phyloP scores from a whole-genome alignment of 257 asterid species.

The Ophiorrhiza pumila region DNA sequence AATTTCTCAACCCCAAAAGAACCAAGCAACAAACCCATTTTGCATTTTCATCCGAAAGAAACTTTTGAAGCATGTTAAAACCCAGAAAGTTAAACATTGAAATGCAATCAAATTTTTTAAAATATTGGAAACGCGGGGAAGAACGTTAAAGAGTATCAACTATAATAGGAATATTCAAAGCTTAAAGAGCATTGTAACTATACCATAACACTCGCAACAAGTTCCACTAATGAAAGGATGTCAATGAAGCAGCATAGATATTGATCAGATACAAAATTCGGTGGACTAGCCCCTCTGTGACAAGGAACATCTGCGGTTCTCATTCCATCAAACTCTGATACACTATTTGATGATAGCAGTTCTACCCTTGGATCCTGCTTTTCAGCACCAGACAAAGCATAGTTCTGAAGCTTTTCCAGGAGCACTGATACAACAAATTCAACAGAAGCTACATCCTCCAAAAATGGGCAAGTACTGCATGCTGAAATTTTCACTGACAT shows the following conservation, averaged over 20 bases:
- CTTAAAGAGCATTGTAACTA: constrained; percentile 15
- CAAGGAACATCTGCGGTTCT: constrained; percentile 25
- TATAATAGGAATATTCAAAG: neutral
- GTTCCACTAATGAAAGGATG: constrained; percentile 69
- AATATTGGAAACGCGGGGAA: neutral
- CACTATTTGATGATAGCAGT: constrained; percentile 23
- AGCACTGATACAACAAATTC: constrained; percentile 52
- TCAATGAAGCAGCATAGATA: constrained; percentile 38
- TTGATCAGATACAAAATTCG: constrained; percentile 26
- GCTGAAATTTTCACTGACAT: constrained; percentile 31
- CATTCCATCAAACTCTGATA: constrained; percentile 18
- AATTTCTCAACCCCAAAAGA: no score
- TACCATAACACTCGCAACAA: constrained; percentile 74
- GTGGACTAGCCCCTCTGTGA: constrained; percentile 22
- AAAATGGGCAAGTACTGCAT: constrained; percentile 64
- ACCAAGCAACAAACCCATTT: neutral
- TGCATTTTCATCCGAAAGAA: neutral
- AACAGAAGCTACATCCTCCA: constrained; percentile 48
- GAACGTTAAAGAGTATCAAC: no score
- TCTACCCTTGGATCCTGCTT: constrained; percentile 29
- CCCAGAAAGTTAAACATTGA: no score
- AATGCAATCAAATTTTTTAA: neutral
- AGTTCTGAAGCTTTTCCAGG: constrained; percentile 54
- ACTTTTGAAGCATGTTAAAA: neutral
- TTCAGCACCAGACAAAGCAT: constrained; percentile 30